Base-by-base conservation (phyloP, 2,329 filamentous ascomycete genomes). In the Colletotrichum tabaci region DNA sequence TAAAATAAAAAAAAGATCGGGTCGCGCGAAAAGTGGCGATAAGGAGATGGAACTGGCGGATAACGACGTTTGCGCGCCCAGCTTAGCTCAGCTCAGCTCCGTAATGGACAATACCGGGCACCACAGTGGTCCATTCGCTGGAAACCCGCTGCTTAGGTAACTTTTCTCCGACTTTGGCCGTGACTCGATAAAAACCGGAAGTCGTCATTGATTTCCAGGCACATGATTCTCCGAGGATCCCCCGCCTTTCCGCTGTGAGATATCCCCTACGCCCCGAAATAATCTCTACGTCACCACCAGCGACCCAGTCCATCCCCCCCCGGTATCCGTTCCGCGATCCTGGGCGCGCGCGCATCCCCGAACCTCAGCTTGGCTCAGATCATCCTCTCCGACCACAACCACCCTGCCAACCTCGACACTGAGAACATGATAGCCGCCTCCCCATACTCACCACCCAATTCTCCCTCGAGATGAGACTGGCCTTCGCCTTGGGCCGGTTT, bases 401-500 rank as follows among this genome's bases (percentile, higher is more conserved):
- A 38, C 52, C 35, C 47, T 38, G 46, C 35, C 55, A 15, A 52
- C 35, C n/a, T 10, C 38, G 58, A 62, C 44, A 26, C 50, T 67
- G 68, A 71, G 61, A 75, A 60, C 60, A 77, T 78, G 76, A 73
- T 44, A 66, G 58, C 60, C 21, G 46, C 44, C 64, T 65, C 50
- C 63, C 53, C 49, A 49, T 66, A 26, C 26, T 57, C 61, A 49
- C 57, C 15, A 60, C 60, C 44, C n/a, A 56, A 44, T 18, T 49
- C 47, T 66, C 61, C 77, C 67, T 74, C 82, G 82, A 81, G 74
- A 88, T 89, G 86, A 86, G 83, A 78, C 77, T 81, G 77, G 81
- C 79, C 74, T 80, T 84, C 75, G 74, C 81, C 67, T 74, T 85
- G 52, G 80, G 84, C 80, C 84, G 85, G 76, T 78, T 83, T 73